Base-by-base conservation (phyloP, 345 rosid genomes). In the Pistacia atlantica region DNA sequence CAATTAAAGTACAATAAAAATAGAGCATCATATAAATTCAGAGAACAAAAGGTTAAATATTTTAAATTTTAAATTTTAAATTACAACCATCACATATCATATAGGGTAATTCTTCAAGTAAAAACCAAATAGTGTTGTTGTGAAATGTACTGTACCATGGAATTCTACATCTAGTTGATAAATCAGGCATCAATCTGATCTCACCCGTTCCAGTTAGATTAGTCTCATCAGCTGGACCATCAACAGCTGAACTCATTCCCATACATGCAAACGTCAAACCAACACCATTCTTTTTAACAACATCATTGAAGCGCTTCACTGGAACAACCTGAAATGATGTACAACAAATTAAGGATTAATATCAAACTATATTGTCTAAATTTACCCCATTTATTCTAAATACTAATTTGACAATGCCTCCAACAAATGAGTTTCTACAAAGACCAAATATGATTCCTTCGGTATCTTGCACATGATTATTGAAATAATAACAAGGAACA, bases 131-230 rank as follows among this genome's bases (percentile, higher is more conserved):
- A 46, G 57, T 8, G 10, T 77, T 13, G 25, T n/a, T 25, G 35
- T 28, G 33, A 79, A 58, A 54, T 18, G 74, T 9, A 38, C 7
- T 35, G 58, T 87, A 95, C 99, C 98, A 93, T 69, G 99, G 98
- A 78, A 96, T 86, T 81, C 79, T 80, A 80, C 71, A 77, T 77
- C 77, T 88, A 38, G 98, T 93, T 37, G 90, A 85, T 76, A 96
- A 78, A 87, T 96, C 97, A 69, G 98, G 97, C 72, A 96, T 86
- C 75, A 96, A 69, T 84, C 98, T 92, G 78, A 93, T 84, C 91
- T 96, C 99, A 63, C 99, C 98, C 48, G 87, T 89, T 64, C 88
- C 93, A 0, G 92, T 88, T 71, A 96, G 83, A 67, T 90, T 86
- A 74, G 92, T 87, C 69, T 78, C 95, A 71, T 80, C 91, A 20